Percentiles rank a stretch among this genome's conserved stretches.
Evolutionary conservation across 257 asterid species (phyloP).

Genomic region (Ballota nigra): DNA sequence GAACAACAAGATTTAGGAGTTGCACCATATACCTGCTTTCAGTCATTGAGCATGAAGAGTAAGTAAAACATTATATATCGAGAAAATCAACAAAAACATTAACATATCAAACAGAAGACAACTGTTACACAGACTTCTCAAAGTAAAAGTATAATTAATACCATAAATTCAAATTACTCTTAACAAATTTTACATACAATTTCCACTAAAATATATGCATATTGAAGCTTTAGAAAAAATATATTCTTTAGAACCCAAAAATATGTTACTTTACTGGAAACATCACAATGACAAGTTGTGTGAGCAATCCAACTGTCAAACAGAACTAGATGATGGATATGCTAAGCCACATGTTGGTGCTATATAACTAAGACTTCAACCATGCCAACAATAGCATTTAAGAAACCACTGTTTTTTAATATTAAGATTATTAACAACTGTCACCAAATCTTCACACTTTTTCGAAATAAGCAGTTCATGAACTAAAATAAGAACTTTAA

Average conservation of each 20-base stretch:
- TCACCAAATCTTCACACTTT: conserved; percentile 13
- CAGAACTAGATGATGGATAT: neutral
- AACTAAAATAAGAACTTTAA: neutral
- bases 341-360: neutral
- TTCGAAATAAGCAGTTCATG: neutral
- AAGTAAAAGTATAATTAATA: neutral
- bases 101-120: neutral
- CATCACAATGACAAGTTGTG: neutral
- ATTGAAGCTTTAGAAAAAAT: neutral
- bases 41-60: conserved; percentile 21
- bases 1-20: conserved; percentile 79
- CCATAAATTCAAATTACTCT: neutral
- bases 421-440: neutral
- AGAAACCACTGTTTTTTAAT: neutral
- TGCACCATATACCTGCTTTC: conserved; percentile 89
- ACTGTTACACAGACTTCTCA: conserved; percentile 3
- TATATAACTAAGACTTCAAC: neutral
- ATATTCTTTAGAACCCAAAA: neutral
- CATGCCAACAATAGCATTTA: neutral
- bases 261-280: neutral
- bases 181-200: neutral
- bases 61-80: conserved; percentile 20
- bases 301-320: neutral
- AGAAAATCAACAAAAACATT: conserved; percentile 2
- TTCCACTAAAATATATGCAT: conserved; percentile 9